phyloP scores from a whole-genome alignment of 2,329 filamentous ascomycete species.

The Apiospora koreana region DNA sequence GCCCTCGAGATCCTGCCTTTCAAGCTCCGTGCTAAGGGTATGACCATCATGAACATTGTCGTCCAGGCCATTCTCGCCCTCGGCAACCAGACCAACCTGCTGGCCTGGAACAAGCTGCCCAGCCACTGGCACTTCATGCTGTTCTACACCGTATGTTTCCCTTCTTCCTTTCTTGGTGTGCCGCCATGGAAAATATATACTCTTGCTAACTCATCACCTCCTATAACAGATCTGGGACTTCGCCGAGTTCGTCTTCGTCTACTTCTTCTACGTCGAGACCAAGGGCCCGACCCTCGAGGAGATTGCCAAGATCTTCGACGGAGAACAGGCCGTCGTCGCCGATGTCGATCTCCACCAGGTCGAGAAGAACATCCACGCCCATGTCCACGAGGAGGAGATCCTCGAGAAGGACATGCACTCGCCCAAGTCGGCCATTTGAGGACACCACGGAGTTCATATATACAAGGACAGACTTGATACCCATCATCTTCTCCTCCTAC shows the following conservation, averaged over 20 bases:
- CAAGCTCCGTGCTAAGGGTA: constrained; percentile 57
- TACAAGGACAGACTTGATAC: not conserved
- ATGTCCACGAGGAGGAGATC: constrained; percentile 38
- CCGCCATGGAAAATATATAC: no score
- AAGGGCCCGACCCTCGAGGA: constrained; percentile 71
- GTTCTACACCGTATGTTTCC: constrained; percentile 55
- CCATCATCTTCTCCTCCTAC: not conserved
- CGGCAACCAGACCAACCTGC: constrained; percentile 63
- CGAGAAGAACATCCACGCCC: constrained; percentile 51
- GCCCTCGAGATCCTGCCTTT: constrained; percentile 61
- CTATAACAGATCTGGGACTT: constrained; percentile 57
- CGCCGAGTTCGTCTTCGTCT: constrained; percentile 62
- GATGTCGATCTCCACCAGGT: constrained; percentile 56
- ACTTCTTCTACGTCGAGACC: constrained; percentile 70
- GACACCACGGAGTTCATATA: not conserved
- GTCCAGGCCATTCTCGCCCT: constrained; percentile 63
- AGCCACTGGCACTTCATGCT: constrained; percentile 67
- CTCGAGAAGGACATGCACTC: constrained; percentile 16
- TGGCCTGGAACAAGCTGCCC: constrained; percentile 61
- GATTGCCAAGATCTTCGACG: constrained; percentile 71
- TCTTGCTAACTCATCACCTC: constrained; percentile 14
- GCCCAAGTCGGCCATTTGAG: constrained; percentile 16
- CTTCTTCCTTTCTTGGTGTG: constrained; percentile 11
- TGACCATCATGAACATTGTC: constrained; percentile 66
- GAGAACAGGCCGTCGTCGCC: constrained; percentile 51